Base-by-base conservation (phyloP, 2,329 filamentous ascomycete genomes). In the Lasiodiplodia theobromae region DNA sequence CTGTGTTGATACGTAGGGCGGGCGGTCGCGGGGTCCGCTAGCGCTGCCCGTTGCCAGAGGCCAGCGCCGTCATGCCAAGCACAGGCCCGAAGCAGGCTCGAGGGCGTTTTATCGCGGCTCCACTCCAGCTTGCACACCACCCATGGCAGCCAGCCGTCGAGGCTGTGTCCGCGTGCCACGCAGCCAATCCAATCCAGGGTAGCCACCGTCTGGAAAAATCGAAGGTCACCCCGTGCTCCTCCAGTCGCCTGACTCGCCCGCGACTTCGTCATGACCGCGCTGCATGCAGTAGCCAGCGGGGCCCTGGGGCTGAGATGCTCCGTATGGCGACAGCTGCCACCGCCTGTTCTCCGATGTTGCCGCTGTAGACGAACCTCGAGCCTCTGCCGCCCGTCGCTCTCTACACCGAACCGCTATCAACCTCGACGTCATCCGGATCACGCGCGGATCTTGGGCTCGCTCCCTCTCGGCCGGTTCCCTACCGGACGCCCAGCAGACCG, bases 1-100 rank as follows among this genome's bases (percentile, higher is more conserved):
- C 23, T 23, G 60, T 38, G 60, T 51, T 64, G 47, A 52, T 52
- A 64, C 28, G 60, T 14, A 51, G 31, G 31, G 21, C 51, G 44
- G 44, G 60, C 47, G 44, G 60, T 52, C 60, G 60, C 60, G 60
- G 60, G 60, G 60, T 64, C 60, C 60, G 44, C 47, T 64, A 64
- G 60, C 60, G 58, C n/a, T 14, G 34, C 25, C 18, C 44, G 25
- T 31, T 58, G 23, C 58, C 34, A 49, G 40, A 21, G 40, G 40
- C 57, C 57, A 62, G 23, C 57, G 40, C 38, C 57, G 47, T 52
- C 60, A 64, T 64, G 60, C 60, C 60, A 64, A 64, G 60, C 60
- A 64, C 60, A 37, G 60, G 25, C 16, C 60, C n/a, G 28, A 25
- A 11, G 2, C 25, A 5, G 60, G 28, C 60, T n/a, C 12, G 44